Conservation (phyloP, 164 flowering plant genomes). For the Macadamia tetraphylla region DNA sequence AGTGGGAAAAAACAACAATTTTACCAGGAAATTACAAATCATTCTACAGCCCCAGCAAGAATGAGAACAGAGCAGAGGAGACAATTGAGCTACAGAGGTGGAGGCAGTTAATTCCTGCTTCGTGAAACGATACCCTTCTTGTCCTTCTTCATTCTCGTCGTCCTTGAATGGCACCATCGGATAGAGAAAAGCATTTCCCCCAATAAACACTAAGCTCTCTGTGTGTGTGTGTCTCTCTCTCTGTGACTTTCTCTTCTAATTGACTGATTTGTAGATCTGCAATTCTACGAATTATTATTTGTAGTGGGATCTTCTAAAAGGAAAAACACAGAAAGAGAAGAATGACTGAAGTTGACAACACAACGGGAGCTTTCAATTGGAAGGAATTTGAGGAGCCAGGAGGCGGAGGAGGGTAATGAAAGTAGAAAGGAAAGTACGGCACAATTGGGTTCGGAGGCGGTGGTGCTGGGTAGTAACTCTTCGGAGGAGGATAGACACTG, state of each 20-base stretch:
- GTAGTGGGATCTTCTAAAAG: constrained; percentile 6
- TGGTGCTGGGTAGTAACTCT: constrained; percentile 31
- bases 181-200: no score
- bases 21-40: not conserved
- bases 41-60: not conserved
- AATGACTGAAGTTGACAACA: not conserved
- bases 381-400: constrained; percentile 7
- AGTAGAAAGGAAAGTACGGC: constrained; percentile 80
- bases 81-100: not conserved
- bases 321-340: constrained; percentile 4
- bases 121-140: not conserved
- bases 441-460: constrained; percentile 88
- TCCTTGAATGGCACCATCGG: no score
- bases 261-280: not conserved
- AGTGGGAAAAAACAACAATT: not conserved
- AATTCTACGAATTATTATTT: not conserved
- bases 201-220: no score
- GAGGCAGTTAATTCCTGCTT: not conserved
- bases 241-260: no score
- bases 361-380: not conserved
- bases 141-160: not conserved
- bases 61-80: not conserved
- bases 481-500: constrained; percentile 20
- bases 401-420: constrained; percentile 55
- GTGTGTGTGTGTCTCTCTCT: no score